Percentiles rank a stretch among this genome's conserved stretches.
Conservation (phyloP, 2,329 filamentous ascomycete genomes). For the Pyrenophora graminea region DNA sequence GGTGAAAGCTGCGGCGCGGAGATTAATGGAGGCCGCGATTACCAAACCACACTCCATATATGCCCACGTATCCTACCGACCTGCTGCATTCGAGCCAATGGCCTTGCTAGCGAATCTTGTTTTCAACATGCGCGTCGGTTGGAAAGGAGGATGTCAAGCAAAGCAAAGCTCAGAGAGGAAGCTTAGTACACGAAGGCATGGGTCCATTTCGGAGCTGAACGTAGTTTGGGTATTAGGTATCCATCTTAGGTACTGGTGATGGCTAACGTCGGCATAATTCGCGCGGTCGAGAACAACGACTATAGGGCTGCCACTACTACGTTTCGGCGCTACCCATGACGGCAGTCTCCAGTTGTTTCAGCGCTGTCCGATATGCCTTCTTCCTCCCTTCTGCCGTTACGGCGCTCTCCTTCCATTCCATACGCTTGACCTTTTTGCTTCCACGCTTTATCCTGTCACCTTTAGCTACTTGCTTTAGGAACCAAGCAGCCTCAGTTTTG, state of each 20-base stretch:
- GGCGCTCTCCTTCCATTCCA: slow-evolving; percentile 48
- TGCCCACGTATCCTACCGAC: not conserved
- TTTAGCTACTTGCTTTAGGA: slow-evolving; percentile 79
- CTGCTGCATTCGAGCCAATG: not conserved
- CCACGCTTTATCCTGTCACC: slow-evolving; percentile 56
- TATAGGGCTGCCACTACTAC: slow-evolving; percentile 3
- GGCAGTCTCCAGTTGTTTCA: slow-evolving; percentile 66
- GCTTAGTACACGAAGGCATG: slow-evolving; percentile 17
- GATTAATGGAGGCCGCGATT: no score
- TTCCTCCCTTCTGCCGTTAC: slow-evolving; percentile 48
- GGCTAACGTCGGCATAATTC: not conserved
- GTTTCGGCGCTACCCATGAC: slow-evolving; percentile 48
- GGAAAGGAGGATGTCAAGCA: not conserved
- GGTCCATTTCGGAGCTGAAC: not conserved
- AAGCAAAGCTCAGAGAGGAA: slow-evolving; percentile 17
- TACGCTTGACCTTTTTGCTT: slow-evolving; percentile 51
- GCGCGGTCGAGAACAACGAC: not conserved
- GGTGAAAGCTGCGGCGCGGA: not conserved
- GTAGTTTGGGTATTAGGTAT: slow-evolving; percentile 1
- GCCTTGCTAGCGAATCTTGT: not conserved
- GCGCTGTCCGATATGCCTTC: slow-evolving; percentile 55
- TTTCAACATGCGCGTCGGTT: not conserved
- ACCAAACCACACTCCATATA: no score
- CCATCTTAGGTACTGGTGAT: not conserved
- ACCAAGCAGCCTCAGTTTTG: slow-evolving; percentile 85